A percentile compares a stretch with the other conserved stretches of the same genome.
phyloP scores from a whole-genome alignment of 2,329 filamentous ascomycete genomes.

The Fusarium algeriense region DNA sequence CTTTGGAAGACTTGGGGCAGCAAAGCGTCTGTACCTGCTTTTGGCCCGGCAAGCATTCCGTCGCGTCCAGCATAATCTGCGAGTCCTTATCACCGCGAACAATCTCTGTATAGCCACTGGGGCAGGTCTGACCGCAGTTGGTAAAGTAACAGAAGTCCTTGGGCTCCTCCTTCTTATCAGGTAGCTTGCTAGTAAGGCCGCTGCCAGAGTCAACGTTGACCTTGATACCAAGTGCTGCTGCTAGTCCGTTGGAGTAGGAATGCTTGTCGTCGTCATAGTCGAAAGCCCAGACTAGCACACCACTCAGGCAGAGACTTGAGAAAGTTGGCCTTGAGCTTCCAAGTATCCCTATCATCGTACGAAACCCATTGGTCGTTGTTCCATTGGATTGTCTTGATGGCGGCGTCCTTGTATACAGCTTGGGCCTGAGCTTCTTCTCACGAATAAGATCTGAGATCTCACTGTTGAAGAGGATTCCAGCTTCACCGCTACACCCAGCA shows the following conservation, averaged over 20 bases:
- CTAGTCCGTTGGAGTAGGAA: background rate
- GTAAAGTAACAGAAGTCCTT: background rate
- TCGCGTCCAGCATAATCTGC: background rate
- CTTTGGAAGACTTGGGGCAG: background rate
- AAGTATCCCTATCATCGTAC: background rate
- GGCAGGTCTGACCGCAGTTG: background rate
- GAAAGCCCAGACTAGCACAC: background rate
- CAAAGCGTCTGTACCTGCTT: background rate
- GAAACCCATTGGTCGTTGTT: background rate
- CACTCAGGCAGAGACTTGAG: background rate
- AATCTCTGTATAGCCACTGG: background rate
- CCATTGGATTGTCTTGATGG: background rate
- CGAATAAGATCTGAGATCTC: background rate
- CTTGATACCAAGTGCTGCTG: background rate
- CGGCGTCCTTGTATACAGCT: background rate
- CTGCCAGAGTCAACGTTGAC: background rate
- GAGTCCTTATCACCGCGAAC: background rate
- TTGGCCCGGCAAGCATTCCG: background rate
- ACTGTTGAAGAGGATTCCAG: background rate
- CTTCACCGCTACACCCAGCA: background rate
- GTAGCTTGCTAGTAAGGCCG: background rate
- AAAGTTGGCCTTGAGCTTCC: background rate
- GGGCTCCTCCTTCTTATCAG: background rate
- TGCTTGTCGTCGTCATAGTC: background rate
- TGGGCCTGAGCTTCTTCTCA: background rate